Evolutionary conservation across 345 rosid species (phyloP).

Genomic region (Streptanthus diversifolius): DNA sequence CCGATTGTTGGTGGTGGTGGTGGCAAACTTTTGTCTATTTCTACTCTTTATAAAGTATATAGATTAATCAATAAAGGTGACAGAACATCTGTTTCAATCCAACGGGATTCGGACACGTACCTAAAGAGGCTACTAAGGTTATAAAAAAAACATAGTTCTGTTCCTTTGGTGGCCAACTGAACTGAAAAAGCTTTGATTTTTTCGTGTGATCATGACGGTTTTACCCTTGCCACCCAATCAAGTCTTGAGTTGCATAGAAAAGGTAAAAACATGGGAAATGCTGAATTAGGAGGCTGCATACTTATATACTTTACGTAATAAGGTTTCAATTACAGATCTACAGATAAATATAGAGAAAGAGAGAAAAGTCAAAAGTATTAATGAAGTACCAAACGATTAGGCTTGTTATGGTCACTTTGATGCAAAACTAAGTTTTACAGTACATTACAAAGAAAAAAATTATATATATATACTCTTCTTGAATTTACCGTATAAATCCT

Average conservation of each 20-base stretch:
- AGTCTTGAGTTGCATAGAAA: neutral
- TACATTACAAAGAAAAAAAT: neutral
- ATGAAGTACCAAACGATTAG: neutral
- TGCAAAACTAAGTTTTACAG: neutral
- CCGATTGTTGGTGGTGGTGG: slow-evolving; percentile 25
- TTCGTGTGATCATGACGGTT: neutral
- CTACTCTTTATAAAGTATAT: neutral
- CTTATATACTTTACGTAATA: neutral
- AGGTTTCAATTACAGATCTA: slow-evolving; percentile 1
- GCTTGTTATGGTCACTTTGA: neutral
- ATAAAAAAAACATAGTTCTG: neutral
- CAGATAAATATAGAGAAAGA: neutral
- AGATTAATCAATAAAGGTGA: slow-evolving; percentile 1
- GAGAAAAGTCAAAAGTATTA: neutral
- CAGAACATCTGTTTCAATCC: slow-evolving; percentile 17
- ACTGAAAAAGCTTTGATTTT: neutral
- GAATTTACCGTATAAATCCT: neutral
- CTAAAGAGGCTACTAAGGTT: slow-evolving; percentile 17
- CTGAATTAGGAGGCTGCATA: neutral
- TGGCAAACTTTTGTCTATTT: slow-evolving; percentile 8
- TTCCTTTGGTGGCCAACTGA: slow-evolving; percentile 19
- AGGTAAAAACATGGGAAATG: neutral
- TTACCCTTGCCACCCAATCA: neutral
- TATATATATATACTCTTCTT: neutral
- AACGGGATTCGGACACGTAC: neutral